Percentiles rank a stretch among this genome's conserved stretches.
Conservation (phyloP, 1,139 yeast genomes). For the Fermentozyma sake region DNA sequence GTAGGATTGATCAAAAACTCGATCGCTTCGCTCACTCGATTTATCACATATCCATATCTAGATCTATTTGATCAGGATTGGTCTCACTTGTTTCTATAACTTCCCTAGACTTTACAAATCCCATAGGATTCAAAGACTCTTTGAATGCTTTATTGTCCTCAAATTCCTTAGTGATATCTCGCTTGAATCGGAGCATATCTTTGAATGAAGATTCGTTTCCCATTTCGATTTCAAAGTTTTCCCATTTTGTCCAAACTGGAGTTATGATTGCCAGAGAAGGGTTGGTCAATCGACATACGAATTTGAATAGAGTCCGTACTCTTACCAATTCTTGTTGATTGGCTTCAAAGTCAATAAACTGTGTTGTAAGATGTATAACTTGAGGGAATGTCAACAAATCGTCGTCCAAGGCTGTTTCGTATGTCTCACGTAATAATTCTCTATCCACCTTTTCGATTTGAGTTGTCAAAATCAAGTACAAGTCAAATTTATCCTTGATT, state of each 20-base stretch:
- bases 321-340: constrained; percentile 47
- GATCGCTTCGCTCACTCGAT: too few species aligned
- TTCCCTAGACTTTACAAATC: constrained; percentile 49
- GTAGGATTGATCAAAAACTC: too few species aligned
- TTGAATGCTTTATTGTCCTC: constrained; percentile 24
- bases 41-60: constrained; percentile 48
- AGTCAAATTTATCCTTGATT: constrained; percentile 18
- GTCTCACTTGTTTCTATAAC: constrained; percentile 5
- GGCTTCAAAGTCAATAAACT: constrained; percentile 47
- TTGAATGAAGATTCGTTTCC: constrained; percentile 74
- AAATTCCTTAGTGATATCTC: constrained; percentile 31
- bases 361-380: constrained; percentile 26
- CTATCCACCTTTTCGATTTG: constrained; percentile 4
- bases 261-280: constrained; percentile 16
- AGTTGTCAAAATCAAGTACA: constrained; percentile 7
- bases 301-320: constrained; percentile 56
- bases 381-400: constrained; percentile 22
- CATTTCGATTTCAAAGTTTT: constrained; percentile 60
- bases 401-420: constrained; percentile 17
- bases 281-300: constrained; percentile 22
- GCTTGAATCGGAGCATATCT: constrained; percentile 65
- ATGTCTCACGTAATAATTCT: constrained; percentile 12
- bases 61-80: constrained; percentile 68
- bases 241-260: constrained; percentile 63
- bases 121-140: constrained; percentile 38